Conservation (phyloP, 2,329 filamentous ascomycete species). For the Hymenoscyphus repandus region DNA sequence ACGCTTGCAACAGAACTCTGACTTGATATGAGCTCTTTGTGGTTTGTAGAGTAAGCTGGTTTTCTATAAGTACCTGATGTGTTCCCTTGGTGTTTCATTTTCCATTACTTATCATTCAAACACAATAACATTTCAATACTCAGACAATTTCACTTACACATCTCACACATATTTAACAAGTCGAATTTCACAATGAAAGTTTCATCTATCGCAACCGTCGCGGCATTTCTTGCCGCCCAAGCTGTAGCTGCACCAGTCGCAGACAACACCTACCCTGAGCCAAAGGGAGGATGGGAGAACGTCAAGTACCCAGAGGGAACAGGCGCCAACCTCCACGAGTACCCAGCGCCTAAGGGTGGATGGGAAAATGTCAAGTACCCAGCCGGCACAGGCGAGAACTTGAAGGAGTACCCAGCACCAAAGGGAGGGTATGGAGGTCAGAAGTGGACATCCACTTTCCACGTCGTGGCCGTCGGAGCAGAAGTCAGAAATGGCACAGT, state of each 20-base stretch:
- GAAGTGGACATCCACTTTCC: constrained; percentile 41
- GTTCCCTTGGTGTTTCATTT: too few relatives aligned
- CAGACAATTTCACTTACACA: background rate
- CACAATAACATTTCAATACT: background rate
- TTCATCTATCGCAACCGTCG: background rate
- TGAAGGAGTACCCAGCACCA: constrained; percentile 12
- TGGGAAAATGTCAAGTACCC: constrained; percentile 4
- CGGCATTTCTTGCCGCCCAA: background rate
- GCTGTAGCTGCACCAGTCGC: background rate
- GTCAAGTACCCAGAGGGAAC: constrained; percentile 14
- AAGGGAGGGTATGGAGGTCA: constrained; percentile 13
- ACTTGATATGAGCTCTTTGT: too few relatives aligned
- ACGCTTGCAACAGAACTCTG: too few relatives aligned
- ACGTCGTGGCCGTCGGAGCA: constrained; percentile 40
- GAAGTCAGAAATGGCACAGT: constrained; percentile 40
- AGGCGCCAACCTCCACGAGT: constrained; percentile 11
- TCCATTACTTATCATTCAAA: background rate
- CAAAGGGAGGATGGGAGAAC: constrained; percentile 12
- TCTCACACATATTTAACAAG: background rate
- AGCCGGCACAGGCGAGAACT: constrained; percentile 2
- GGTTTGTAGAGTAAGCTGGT: too few relatives aligned
- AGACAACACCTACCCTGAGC: constrained; percentile 6
- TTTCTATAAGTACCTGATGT: too few relatives aligned
- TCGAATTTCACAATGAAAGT: background rate
- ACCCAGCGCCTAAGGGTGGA: constrained; percentile 2